phyloP scores from a whole-genome alignment of 805 yeast species.

The Blastobotrys americana region DNA sequence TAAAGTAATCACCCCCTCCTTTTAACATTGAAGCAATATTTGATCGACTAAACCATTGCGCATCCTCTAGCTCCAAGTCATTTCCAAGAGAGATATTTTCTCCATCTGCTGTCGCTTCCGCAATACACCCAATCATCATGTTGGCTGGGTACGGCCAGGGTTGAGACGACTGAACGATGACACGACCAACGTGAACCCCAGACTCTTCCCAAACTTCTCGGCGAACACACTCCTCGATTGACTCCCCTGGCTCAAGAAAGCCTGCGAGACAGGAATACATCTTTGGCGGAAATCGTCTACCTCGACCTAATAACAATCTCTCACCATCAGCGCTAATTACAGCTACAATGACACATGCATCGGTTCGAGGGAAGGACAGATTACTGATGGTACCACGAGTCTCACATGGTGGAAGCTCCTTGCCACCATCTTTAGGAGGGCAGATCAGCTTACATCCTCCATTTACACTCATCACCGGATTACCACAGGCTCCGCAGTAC shows the following conservation, averaged over 20 bases:
- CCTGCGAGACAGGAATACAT: constrained; percentile 90
- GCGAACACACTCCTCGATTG: constrained; percentile 77
- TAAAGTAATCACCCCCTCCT: constrained; percentile 14
- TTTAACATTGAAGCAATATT: constrained; percentile 40
- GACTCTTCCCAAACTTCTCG: constrained; percentile 96
- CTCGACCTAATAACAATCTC: constrained; percentile 63
- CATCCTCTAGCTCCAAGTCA: constrained; percentile 81
- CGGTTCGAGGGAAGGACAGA: constrained; percentile 86
- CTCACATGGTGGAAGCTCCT: constrained; percentile 26
- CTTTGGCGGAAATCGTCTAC: constrained; percentile 49
- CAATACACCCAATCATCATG: constrained; percentile 89
- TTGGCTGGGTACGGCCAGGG: constrained; percentile 98
- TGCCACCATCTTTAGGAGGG: constrained; percentile 30
- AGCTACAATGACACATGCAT: constrained; percentile 79
- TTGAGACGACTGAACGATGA: constrained; percentile 64
- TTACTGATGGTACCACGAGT: constrained; percentile 51
- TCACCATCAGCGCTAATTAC: constrained; percentile 54
- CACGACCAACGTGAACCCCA: constrained; percentile 58
- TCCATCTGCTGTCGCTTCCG: constrained; percentile 58
- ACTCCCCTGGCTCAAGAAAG: constrained; percentile 91
- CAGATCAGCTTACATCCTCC: constrained; percentile 37
- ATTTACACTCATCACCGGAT: constrained; percentile 31
- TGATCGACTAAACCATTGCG: constrained; percentile 68
- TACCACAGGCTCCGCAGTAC: constrained; percentile 86
- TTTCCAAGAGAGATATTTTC: constrained; percentile 56